Evolutionary conservation across 1,284 basidiomycete genomes (phyloP), one percentile per base, ranked within the genome.

Genomic region (Clitocybe nebularis): DNA sequence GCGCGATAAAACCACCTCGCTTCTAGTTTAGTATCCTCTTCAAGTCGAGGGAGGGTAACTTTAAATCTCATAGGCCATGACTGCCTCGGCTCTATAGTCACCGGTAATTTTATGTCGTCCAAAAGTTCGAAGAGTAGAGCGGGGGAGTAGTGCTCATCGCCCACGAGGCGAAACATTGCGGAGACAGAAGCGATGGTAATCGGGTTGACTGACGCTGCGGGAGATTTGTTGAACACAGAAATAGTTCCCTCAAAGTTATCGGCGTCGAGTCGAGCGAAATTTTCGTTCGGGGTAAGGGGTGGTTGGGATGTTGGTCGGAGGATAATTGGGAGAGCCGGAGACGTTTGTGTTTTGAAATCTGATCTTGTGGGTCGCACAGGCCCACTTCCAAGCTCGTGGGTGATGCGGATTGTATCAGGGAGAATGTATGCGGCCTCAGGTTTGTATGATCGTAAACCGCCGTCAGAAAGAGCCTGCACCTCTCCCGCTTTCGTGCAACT

Each of bases 11-110:
- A 60, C 63, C 64, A 66, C 2, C 48, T 39, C 5, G 58, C 41
- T 1, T 49, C 41, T 14, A 53, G 45, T 21, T 58, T 53, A 2
- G 46, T 44, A 39, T 66, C 64, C 36, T 61, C 61, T 23, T 61
- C 53, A 1, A 56, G 51, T n/a, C 63, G 55, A 1, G 60, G 58
- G n/a, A 66, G 54, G 2, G 34, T 40, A 2, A 54, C 55, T 39
- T 53, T 43, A 44, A 64, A 62, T 20, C 51, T 52, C 21, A 64
- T 29, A 10, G 43, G 42, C 36, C 51, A 54, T 8, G 60, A 55
- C 33, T 64, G 59, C n/a, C 61, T 56, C 2, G 64, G 60, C 16
- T 61, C 61, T 24, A 67, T 57, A 6, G 59, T 61, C 11, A 59
- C n/a, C 0, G 64, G 64, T 11, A 66, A 39, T 14, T 49, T 34